Evolutionary conservation across 2,329 filamentous ascomycete species (phyloP).

Genomic region (Simplicillium sp.): DNA sequence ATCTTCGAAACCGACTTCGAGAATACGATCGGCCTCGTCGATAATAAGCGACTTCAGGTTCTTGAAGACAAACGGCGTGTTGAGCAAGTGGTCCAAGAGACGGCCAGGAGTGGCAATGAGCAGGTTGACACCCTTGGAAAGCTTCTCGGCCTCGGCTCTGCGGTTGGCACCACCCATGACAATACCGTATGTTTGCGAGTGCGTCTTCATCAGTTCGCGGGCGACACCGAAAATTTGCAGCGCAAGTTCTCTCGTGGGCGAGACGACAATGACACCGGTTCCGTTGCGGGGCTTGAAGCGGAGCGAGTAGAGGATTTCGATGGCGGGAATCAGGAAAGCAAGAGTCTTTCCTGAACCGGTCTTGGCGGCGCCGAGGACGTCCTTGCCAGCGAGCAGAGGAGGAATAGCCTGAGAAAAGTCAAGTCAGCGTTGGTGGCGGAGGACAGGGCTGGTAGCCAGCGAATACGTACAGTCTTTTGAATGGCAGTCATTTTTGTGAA

Average conservation of each 20-base stretch:
- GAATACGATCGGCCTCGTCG: conserved; percentile 91
- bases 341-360: conserved; percentile 94
- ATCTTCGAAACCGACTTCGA: conserved; percentile 97
- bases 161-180: conserved; percentile 93
- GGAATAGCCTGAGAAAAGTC: conserved; percentile 58
- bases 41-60: conserved; percentile 89
- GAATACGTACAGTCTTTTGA: conserved; percentile 49
- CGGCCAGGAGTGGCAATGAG: conserved; percentile 90
- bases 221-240: conserved; percentile 96
- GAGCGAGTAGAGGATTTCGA: conserved; percentile 85
- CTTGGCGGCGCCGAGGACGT: conserved; percentile 92
- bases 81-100: conserved; percentile 87
- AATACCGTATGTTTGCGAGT: conserved; percentile 92
- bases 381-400: conserved; percentile 76
- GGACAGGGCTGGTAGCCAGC: neutral
- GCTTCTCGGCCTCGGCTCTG: conserved; percentile 85
- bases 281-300: conserved; percentile 93
- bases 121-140: conserved; percentile 88
- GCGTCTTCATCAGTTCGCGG: conserved; percentile 81
- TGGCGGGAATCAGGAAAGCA: conserved; percentile 85
- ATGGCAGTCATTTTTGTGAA: conserved; percentile 96
- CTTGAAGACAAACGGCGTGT: conserved; percentile 86
- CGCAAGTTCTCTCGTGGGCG: conserved; percentile 86
- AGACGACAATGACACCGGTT: conserved; percentile 85
- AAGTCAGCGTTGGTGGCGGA: neutral